Conservation (phyloP, 139 green algal genomes). For the Chlamydomonas sp. region DNA sequence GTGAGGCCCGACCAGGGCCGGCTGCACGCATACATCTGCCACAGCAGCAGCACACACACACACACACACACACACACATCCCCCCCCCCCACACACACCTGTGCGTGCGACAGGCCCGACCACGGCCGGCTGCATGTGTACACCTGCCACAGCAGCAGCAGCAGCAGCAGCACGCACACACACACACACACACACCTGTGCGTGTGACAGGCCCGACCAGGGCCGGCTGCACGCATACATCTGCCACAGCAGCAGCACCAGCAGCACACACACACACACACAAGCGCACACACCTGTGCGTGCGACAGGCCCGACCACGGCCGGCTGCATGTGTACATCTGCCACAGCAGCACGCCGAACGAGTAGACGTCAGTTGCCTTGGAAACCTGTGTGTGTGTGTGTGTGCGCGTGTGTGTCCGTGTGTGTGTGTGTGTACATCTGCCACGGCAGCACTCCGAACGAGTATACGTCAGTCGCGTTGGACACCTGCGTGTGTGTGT, state of each 20-base stretch:
- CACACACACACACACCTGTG: too few relatives aligned
- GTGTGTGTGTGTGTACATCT: conserved; percentile 53
- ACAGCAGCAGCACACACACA: too few relatives aligned
- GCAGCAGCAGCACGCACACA: conserved; percentile 36
- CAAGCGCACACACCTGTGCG: too few relatives aligned
- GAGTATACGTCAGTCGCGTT: conserved; percentile 39
- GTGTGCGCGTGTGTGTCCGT: too few relatives aligned
- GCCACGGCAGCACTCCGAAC: conserved; percentile 41
- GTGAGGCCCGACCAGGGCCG: conserved; percentile 42
- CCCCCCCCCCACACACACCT: too few relatives aligned
- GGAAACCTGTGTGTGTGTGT: too few relatives aligned
- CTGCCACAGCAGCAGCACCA: conserved; percentile 50
- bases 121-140: conserved; percentile 46
- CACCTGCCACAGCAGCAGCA: conserved; percentile 50
- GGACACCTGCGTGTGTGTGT: too few relatives aligned
- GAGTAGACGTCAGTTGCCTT: conserved; percentile 39
- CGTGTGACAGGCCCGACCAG: too few relatives aligned
- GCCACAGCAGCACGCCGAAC: conserved; percentile 42
- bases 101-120: conserved; percentile 38
- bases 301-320: conserved; percentile 46
- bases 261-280: too few relatives aligned
- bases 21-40: conserved; percentile 48
- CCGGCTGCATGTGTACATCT: conserved; percentile 48
- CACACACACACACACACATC: too few relatives aligned
- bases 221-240: conserved; percentile 51